These are phyloP conservation scores for Artemisia annua DNA, from an alignment of 129 eudicot genomes.

Conservation along the genomic window DNA sequence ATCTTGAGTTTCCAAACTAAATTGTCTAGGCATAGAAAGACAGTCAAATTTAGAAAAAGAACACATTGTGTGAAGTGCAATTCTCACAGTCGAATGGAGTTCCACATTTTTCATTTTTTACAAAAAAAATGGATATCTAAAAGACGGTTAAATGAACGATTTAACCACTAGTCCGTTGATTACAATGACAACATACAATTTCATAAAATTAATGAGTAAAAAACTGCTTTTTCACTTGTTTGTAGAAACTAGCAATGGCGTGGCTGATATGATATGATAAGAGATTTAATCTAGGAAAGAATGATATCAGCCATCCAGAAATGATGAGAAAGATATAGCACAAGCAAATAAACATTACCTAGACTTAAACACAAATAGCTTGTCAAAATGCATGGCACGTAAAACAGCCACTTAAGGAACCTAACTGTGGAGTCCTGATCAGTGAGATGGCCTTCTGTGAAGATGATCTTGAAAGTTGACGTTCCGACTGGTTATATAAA, in stretches of 20 bases:
- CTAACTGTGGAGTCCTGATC: constrained; percentile 61
- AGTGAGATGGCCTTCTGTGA: constrained; percentile 49
- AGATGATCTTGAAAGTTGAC: constrained; percentile 42
- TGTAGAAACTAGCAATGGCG: too few relatives aligned
- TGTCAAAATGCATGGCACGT: constrained; percentile 83
- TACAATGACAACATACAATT: constrained; percentile 2
- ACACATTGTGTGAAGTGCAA: too few relatives aligned
- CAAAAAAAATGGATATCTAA: too few relatives aligned
- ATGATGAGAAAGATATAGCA: constrained; percentile 17
- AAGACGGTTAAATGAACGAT: too few relatives aligned
- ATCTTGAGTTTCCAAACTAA: too few relatives aligned
- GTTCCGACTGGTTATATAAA: constrained; percentile 30
- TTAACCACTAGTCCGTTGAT: not conserved
- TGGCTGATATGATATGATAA: too few relatives aligned
- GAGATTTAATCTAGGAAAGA: constrained; percentile 14
- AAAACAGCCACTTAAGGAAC: constrained; percentile 89
- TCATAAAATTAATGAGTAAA: not conserved
- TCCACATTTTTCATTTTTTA: too few relatives aligned
- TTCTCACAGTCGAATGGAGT: too few relatives aligned
- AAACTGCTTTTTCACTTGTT: too few relatives aligned
- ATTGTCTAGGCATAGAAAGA: too few relatives aligned
- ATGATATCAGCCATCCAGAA: constrained; percentile 19
- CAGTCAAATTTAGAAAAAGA: too few relatives aligned
- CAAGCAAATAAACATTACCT: constrained; percentile 23
- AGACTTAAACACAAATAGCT: constrained; percentile 12